Percentiles rank a stretch among this genome's conserved stretches.
These are phyloP conservation scores for Saccharata proteae DNA, from an alignment of 2,329 filamentous ascomycete genomes.

Conservation along the genomic window DNA sequence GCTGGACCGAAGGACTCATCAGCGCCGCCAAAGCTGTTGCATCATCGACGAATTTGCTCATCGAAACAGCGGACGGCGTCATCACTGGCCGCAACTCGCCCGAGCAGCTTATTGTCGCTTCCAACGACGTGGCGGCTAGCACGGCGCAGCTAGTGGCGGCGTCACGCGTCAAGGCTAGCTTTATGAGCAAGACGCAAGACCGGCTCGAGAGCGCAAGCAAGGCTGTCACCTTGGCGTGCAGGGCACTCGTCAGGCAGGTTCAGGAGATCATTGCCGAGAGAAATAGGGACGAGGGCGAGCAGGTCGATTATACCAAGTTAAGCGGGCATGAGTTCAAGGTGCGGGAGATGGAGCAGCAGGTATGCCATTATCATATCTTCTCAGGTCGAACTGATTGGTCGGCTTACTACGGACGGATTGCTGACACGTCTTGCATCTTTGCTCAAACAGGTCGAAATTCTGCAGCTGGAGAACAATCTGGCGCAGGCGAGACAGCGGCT, in stretches of 20 bases:
- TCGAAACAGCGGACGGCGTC: conserved; percentile 95
- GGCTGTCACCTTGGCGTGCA: conserved; percentile 80
- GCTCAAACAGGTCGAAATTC: conserved; percentile 75
- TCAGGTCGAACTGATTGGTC: background rate
- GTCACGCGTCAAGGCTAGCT: conserved; percentile 89
- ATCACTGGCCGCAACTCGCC: conserved; percentile 84
- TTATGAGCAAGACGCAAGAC: conserved; percentile 97
- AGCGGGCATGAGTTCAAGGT: conserved; percentile 97
- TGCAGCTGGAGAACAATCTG: conserved; percentile 84
- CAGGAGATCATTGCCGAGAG: conserved; percentile 87
- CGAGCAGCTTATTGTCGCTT: conserved; percentile 94
- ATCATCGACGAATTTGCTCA: conserved; percentile 83
- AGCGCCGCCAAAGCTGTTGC: conserved; percentile 95
- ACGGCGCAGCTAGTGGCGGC: conserved; percentile 95
- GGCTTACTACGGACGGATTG: too few relatives aligned
- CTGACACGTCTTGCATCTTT: too few relatives aligned
- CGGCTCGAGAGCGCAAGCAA: conserved; percentile 82
- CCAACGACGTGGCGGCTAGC: conserved; percentile 90
- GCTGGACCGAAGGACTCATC: conserved; percentile 96
- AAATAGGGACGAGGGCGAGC: conserved; percentile 63
- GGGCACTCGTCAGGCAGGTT: conserved; percentile 79
- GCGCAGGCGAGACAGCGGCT: conserved; percentile 67
- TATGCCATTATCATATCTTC: conserved; percentile 35
- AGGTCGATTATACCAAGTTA: conserved; percentile 76
- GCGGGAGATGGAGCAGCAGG: conserved; percentile 98